Evolutionary conservation across 129 eudicot genomes (phyloP).

Genomic region (Solidago caesia): DNA sequence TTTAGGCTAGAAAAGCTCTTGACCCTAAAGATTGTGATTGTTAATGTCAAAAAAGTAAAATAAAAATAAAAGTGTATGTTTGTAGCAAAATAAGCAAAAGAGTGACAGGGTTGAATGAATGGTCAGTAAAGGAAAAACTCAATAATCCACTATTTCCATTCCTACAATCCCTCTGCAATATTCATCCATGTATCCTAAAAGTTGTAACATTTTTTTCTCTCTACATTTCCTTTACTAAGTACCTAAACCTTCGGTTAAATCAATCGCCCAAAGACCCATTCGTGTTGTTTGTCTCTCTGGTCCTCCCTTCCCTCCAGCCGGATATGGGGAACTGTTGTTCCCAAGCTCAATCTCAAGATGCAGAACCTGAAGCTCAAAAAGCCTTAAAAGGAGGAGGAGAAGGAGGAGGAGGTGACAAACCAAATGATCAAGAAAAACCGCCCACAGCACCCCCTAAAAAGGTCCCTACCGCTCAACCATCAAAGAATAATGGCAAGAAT

Average conservation of each 20-base stretch:
- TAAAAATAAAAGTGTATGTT: too few relatives aligned
- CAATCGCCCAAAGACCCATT: slow-evolving; percentile 35
- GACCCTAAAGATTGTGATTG: slow-evolving; percentile 10
- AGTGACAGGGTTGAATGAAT: not conserved
- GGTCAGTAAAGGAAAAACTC: slow-evolving; percentile 18
- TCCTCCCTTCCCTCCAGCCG: slow-evolving; percentile 36
- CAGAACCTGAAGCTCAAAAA: slow-evolving; percentile 21
- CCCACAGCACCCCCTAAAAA: slow-evolving; percentile 26
- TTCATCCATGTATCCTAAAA: slow-evolving; percentile 26
- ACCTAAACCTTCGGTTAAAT: slow-evolving; percentile 13
- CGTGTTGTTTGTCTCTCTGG: slow-evolving; percentile 36
- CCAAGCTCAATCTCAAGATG: slow-evolving; percentile 33
- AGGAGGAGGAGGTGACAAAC: slow-evolving; percentile 2
- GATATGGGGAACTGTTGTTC: slow-evolving; percentile 87
- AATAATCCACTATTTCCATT: slow-evolving; percentile 21
- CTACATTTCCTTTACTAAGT: slow-evolving; percentile 15
- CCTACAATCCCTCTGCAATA: slow-evolving; percentile 64
- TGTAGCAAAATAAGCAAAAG: not conserved
- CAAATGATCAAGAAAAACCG: slow-evolving; percentile 16
- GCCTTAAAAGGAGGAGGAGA: slow-evolving; percentile 19
- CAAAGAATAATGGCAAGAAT: slow-evolving; percentile 42
- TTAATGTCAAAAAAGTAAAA: not conserved
- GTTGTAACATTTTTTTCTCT: slow-evolving; percentile 23
- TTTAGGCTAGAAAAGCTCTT: slow-evolving; percentile 7
- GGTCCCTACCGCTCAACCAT: slow-evolving; percentile 35